Evolutionary conservation across 208 protist genomes (phyloP), one percentile per base, ranked within the genome.

Genomic region (Leishmania aethiopica): DNA sequence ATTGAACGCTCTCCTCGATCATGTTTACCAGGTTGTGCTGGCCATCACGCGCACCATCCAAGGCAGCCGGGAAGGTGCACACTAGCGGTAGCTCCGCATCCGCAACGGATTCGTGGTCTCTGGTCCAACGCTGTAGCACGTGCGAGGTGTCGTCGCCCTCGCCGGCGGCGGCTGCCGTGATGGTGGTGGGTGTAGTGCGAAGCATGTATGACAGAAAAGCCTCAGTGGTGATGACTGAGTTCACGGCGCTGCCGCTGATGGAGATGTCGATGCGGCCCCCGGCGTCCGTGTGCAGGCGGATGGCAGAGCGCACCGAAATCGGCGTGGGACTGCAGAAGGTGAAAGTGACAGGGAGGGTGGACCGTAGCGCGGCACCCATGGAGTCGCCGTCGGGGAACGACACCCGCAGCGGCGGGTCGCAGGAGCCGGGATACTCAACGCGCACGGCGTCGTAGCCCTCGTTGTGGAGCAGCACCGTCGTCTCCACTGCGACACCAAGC

Each of bases 361-460:
- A 86, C 35, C 81, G 88, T n/a, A 57, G 74, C 25, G 67, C 62
- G 53, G 66, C 49, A 62, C 83, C 67, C 83, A 86, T 86, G 37
- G 83, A 64, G 32, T 91, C 71, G 22, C 95, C 96, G 22, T 93
- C 69, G 3, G 96, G 96, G 64, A 99, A 98, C 42, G 84, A 83
- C 59, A 99, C 81, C 42, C 85, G 84, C 40, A 99, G 79, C 59
- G 97, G 96, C 13, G 87, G 91, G 66, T 28, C 74, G 53, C 84
- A 85, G 55, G 83, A 79, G 75, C 95, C 97, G 17, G 92, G 73
- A 88, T 98, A 98, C 32, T 83, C 66, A 28, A 99, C 80, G 40
- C 95, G 85, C 49, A 99, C 90, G 53, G 90, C 80, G 19, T 99
- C 96, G 88, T 99, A 99, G 60, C 98, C 97, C 37, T 99, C 92